Conservation (phyloP, 495 filamentous ascomycete genomes). For the Penicillium roqueforti region DNA sequence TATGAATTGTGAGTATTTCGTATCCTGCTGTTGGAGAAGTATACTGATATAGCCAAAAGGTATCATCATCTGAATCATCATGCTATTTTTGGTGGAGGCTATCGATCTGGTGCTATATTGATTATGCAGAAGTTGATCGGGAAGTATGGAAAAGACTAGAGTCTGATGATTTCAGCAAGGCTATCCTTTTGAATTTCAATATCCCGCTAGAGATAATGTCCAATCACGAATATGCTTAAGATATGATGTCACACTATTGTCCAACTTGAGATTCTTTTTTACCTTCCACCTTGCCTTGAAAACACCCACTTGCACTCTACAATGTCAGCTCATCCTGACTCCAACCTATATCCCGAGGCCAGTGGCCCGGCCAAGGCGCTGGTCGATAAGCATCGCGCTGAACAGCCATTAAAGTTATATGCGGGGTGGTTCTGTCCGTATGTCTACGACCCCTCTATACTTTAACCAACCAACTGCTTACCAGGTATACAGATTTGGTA, state of each 20-base stretch:
- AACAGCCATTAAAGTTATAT: constrained; percentile 57
- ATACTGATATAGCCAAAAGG: constrained; percentile 33
- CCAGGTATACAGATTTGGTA: constrained; percentile 25
- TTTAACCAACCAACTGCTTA: constrained; percentile 6
- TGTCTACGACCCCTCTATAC: constrained; percentile 13
- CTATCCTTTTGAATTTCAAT: neutral
- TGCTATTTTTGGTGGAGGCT: constrained; percentile 77
- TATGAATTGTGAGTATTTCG: constrained; percentile 70
- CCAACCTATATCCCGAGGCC: constrained; percentile 49
- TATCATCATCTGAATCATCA: constrained; percentile 91
- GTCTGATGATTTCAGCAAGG: neutral
- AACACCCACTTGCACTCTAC: neutral
- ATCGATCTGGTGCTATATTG: constrained; percentile 64
- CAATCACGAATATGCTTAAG: neutral
- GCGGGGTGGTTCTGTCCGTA: constrained; percentile 59
- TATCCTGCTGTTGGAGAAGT: neutral
- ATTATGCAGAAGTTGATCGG: constrained; percentile 67
- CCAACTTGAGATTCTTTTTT: no score
- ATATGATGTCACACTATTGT: neutral
- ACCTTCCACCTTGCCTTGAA: neutral
- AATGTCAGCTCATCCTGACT: constrained; percentile 36
- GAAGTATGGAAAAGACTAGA: constrained; percentile 53
- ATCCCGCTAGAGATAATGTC: neutral
- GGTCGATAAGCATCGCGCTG: constrained; percentile 45
- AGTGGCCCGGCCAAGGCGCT: constrained; percentile 48